These are phyloP conservation scores for Scytalidium sp. DNA, from an alignment of 2,329 filamentous ascomycete genomes.

Conservation along the genomic window DNA sequence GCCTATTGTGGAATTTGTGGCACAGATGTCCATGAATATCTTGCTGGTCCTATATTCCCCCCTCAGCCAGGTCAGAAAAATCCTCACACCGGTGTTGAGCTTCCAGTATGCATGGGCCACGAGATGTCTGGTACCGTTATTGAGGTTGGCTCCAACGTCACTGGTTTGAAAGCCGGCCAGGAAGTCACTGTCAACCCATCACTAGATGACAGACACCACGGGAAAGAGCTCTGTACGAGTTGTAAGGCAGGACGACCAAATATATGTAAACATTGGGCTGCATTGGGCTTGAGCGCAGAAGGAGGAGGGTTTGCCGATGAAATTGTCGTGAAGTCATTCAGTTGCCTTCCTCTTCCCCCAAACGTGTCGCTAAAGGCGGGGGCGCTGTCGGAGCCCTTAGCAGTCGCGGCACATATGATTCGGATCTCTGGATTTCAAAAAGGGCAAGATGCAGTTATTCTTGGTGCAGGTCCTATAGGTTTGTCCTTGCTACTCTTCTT, in stretches of 20 bases:
- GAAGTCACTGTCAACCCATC: constrained; percentile 58
- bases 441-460: constrained; percentile 43
- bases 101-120: constrained; percentile 61
- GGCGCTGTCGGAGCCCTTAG: constrained; percentile 60
- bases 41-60: constrained; percentile 44
- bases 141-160: constrained; percentile 52
- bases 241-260: constrained; percentile 53
- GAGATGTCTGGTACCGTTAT: constrained; percentile 61
- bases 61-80: constrained; percentile 22
- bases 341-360: constrained; percentile 48
- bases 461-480: constrained; percentile 63
- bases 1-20: constrained; percentile 29
- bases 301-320: constrained; percentile 55
- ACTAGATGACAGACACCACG: constrained; percentile 44
- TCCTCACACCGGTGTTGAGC: not conserved
- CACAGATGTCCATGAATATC: constrained; percentile 40
- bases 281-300: constrained; percentile 41
- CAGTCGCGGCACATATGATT: constrained; percentile 57
- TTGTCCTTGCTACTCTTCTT: constrained; percentile 58
- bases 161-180: constrained; percentile 48
- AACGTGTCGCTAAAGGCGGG: constrained; percentile 49
- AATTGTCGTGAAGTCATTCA: constrained; percentile 47
- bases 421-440: not conserved
- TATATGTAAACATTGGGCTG: constrained; percentile 54
- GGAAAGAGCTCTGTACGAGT: constrained; percentile 41